Percentiles rank a stretch among this genome's conserved stretches.
Evolutionary conservation across 495 filamentous ascomycete genomes (phyloP).

Genomic region (Penicillium salamii): DNA sequence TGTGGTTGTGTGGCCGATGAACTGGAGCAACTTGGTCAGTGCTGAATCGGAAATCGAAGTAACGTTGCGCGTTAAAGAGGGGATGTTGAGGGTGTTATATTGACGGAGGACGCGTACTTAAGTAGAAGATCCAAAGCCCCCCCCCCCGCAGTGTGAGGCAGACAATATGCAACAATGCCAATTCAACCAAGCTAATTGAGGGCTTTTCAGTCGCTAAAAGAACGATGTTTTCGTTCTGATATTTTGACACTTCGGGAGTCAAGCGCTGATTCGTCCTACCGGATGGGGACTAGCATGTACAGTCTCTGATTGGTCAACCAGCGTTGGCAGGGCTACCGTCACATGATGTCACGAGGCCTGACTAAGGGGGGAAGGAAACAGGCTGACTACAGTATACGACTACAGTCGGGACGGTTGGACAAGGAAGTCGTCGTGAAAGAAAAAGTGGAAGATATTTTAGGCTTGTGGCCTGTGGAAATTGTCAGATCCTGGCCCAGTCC

Average conservation of each 20-base stretch:
- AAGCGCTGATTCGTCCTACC: conserved; percentile 12
- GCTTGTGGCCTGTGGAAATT: too few species aligned
- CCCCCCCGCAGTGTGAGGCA: too few species aligned
- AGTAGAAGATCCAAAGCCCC: too few species aligned
- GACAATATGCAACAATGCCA: too few species aligned
- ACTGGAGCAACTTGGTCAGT: neutral
- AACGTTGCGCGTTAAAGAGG: conserved; percentile 3
- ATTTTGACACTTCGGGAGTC: conserved; percentile 7
- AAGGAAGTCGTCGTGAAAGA: too few species aligned
- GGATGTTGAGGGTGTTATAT: too few species aligned
- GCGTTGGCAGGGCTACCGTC: conserved; percentile 28
- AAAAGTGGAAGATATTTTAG: too few species aligned
- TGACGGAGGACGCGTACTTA: too few species aligned
- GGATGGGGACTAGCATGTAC: conserved; percentile 3
- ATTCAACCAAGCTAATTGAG: too few species aligned
- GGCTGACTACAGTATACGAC: too few species aligned
- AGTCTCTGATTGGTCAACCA: conserved; percentile 8
- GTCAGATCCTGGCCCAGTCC: too few species aligned
- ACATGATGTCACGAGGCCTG: conserved; percentile 11
- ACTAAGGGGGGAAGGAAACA: conserved; percentile 8
- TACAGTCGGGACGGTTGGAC: too few species aligned
- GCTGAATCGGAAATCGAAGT: conserved; percentile 6
- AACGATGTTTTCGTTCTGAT: conserved; percentile 1
- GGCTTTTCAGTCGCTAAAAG: neutral
- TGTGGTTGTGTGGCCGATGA: conserved; percentile 21